phyloP scores from a whole-genome alignment of 495 filamentous ascomycete genomes.

The Neurospora discreta region DNA sequence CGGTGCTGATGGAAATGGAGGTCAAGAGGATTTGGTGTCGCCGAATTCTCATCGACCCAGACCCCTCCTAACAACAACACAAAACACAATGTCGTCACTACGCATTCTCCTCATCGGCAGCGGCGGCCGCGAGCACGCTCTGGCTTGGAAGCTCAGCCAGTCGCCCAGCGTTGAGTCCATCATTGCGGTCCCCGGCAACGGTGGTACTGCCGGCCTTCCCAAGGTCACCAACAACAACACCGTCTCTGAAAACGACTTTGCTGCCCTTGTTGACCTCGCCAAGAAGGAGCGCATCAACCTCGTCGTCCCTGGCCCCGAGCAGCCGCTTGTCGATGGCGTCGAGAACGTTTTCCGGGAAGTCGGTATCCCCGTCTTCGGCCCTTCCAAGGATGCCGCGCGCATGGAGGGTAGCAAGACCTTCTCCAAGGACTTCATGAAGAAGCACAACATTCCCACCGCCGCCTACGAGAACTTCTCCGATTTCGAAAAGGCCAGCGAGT shows the following conservation, averaged over 20 bases:
- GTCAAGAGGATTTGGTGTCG: not conserved
- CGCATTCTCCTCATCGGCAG: slow-evolving; percentile 79
- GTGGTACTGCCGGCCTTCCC: slow-evolving; percentile 63
- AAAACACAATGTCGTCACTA: slow-evolving; percentile 22
- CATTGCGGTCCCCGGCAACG: slow-evolving; percentile 70
- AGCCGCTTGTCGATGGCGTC: slow-evolving; percentile 85
- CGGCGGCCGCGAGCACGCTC: slow-evolving; percentile 87
- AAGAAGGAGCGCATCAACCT: slow-evolving; percentile 65
- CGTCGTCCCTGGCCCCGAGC: slow-evolving; percentile 85
- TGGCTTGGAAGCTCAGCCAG: slow-evolving; percentile 88
- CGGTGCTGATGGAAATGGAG: slow-evolving; percentile 2
- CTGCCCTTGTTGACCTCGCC: slow-evolving; percentile 64
- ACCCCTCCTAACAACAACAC: not conserved
- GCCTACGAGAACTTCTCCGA: slow-evolving; percentile 77
- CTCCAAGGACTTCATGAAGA: slow-evolving; percentile 96
- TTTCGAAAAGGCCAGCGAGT: slow-evolving; percentile 63
- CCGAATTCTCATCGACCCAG: slow-evolving; percentile 1
- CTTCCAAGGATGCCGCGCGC: slow-evolving; percentile 69
- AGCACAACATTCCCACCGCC: slow-evolving; percentile 82
- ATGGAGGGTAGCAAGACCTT: slow-evolving; percentile 97
- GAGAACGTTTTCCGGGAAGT: slow-evolving; percentile 70
- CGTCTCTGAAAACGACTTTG: slow-evolving; percentile 64
- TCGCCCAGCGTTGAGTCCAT: slow-evolving; percentile 58
- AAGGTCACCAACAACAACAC: slow-evolving; percentile 62
- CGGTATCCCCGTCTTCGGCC: slow-evolving; percentile 77